A percentile compares a stretch with the other conserved stretches of the same genome.
Conservation (phyloP, 371 early-diverging fungal species). For the Smittium culicis region DNA sequence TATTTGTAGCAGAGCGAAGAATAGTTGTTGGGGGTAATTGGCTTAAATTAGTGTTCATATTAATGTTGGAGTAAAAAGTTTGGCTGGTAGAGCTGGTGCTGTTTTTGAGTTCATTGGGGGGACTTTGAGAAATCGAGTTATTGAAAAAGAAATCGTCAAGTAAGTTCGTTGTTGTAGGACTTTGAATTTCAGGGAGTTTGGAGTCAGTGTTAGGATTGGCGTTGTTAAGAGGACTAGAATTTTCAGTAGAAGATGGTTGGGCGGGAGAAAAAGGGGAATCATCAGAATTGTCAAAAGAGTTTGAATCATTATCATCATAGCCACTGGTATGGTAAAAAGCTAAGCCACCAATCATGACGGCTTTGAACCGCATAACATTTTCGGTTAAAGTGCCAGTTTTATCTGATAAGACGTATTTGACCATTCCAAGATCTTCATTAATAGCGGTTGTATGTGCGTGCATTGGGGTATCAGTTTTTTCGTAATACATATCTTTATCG, state of each 20-base stretch:
- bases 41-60: not conserved
- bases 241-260: not conserved
- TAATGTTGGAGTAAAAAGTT: not conserved
- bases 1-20: not conserved
- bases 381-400: constrained; percentile 96
- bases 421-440: constrained; percentile 85
- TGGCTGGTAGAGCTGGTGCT: not conserved
- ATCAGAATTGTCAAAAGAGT: not conserved
- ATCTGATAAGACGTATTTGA: constrained; percentile 90
- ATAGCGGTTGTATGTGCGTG: constrained; percentile 65
- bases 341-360: constrained; percentile 54
- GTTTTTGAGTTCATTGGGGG: not conserved
- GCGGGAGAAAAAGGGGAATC: not conserved
- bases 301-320: not conserved
- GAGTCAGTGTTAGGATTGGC: too few relatives aligned
- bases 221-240: too few relatives aligned
- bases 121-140: not conserved
- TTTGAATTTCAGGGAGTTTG: too few relatives aligned
- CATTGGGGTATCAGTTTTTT: constrained; percentile 51
- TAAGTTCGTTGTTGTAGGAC: not conserved
- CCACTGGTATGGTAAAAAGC: constrained; percentile 35
- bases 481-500: constrained; percentile 61
- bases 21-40: constrained; percentile 6
- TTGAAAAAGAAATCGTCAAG: not conserved
- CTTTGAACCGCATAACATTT: constrained; percentile 83